These are phyloP conservation scores for Fusarium falciforme DNA, from an alignment of 2,329 filamentous ascomycete genomes.

Conservation along the genomic window DNA sequence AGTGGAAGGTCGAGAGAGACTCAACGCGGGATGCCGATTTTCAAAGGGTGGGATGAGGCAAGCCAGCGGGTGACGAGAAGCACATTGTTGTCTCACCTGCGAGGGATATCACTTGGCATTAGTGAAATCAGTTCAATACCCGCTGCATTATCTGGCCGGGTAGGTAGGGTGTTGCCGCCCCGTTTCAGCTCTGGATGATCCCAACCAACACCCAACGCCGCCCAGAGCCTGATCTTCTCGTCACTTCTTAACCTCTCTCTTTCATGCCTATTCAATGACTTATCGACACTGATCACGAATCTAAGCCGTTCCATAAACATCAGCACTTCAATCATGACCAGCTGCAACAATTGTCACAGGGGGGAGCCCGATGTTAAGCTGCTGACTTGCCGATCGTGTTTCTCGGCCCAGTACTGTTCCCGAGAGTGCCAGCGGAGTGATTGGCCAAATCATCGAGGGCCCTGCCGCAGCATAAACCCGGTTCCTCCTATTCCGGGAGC, in stretches of 20 bases:
- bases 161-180: background rate
- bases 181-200: background rate
- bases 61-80: background rate
- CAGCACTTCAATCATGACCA: background rate
- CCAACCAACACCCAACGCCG: background rate
- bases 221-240: background rate
- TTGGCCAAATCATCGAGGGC: conserved; percentile 62
- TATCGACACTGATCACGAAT: background rate
- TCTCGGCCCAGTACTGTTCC: conserved; percentile 62
- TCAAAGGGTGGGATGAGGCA: background rate
- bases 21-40: background rate
- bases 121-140: background rate
- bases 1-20: background rate
- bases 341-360: conserved; percentile 46
- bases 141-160: background rate
- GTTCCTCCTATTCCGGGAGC: background rate
- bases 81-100: background rate
- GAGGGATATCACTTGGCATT: background rate
- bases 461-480: conserved; percentile 47
- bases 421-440: conserved; percentile 62
- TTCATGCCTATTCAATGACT: background rate
- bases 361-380: conserved; percentile 35
- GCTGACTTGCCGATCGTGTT: conserved; percentile 48
- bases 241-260: background rate
- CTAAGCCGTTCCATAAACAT: background rate